A percentile compares a stretch with the other conserved stretches of the same genome.
phyloP scores from a whole-genome alignment of 805 yeast species.

The Barnettozyma pratensis region DNA sequence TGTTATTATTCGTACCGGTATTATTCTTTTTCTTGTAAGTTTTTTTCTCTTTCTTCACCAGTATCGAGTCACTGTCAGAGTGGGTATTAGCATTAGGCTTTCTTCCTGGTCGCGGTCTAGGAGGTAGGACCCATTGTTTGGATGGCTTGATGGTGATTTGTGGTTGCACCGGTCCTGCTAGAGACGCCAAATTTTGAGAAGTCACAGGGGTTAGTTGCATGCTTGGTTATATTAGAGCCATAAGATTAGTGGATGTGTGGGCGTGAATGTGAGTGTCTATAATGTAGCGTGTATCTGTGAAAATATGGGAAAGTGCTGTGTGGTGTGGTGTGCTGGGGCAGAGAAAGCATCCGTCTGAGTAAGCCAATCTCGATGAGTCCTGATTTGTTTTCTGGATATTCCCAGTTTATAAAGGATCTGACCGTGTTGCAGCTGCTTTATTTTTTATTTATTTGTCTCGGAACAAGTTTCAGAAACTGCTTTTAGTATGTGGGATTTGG shows the following conservation, averaged over 20 bases:
- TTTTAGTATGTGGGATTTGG: not conserved
- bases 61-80: not conserved
- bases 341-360: not conserved
- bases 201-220: not conserved
- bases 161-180: conserved; percentile 1
- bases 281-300: not conserved
- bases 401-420: not conserved
- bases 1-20: conserved; percentile 10
- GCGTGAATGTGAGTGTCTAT: too few relatives aligned
- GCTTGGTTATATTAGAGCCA: not conserved
- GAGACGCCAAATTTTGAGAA: not conserved
- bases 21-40: conserved; percentile 1
- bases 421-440: not conserved
- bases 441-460: not conserved
- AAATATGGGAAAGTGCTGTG: not conserved
- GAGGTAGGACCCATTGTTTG: conserved; percentile 79
- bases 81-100: conserved; percentile 28
- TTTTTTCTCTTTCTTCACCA: conserved; percentile 5
- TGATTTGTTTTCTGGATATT: not conserved
- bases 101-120: conserved; percentile 72
- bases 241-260: too few relatives aligned
- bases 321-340: not conserved
- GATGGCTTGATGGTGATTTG: conserved; percentile 47
- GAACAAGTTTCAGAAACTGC: not conserved
- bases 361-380: too few relatives aligned